Conservation (phyloP, 176 grass and related monocot species). For the Puya raimondii region DNA sequence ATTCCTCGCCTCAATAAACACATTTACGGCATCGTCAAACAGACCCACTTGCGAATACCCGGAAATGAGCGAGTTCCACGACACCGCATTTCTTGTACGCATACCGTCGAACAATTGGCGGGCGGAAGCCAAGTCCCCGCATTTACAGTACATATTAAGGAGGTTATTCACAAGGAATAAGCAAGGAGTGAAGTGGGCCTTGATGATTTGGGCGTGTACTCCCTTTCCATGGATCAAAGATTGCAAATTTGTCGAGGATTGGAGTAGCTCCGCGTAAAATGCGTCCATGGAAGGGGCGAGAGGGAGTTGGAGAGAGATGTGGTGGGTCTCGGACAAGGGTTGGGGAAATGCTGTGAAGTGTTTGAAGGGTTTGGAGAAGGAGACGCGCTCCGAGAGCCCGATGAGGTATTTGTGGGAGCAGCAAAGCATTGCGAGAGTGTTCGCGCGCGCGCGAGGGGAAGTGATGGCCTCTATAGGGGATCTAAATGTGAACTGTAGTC, state of each 20-base stretch:
- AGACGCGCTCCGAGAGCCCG: constrained; percentile 1
- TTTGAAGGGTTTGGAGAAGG: not conserved
- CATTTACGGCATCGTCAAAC: not conserved
- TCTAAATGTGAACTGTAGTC: too few relatives aligned
- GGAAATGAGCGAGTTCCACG: constrained; percentile 52
- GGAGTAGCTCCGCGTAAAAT: constrained; percentile 36
- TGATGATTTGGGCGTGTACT: constrained; percentile 40
- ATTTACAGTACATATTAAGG: constrained; percentile 37
- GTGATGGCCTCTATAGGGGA: too few relatives aligned
- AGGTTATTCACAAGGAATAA: constrained; percentile 51
- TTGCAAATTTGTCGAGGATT: constrained; percentile 14
- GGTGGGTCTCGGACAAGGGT: not conserved
- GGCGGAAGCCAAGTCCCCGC: constrained; percentile 4
- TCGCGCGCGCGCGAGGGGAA: too few relatives aligned
- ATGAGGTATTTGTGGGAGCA: not conserved
- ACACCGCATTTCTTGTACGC: constrained; percentile 28
- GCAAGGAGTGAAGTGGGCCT: constrained; percentile 17
- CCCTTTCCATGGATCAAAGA: constrained; percentile 16
- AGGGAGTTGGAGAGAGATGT: not conserved
- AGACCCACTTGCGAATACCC: constrained; percentile 29
- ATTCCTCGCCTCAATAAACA: constrained; percentile 20
- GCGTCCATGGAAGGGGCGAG: constrained; percentile 19
- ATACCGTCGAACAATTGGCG: constrained; percentile 48
- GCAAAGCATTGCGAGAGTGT: too few relatives aligned
- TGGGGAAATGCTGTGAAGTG: not conserved